Evolutionary conservation across 176 grass and related monocot species (phyloP).

Genomic region (Cocos nucifera): DNA sequence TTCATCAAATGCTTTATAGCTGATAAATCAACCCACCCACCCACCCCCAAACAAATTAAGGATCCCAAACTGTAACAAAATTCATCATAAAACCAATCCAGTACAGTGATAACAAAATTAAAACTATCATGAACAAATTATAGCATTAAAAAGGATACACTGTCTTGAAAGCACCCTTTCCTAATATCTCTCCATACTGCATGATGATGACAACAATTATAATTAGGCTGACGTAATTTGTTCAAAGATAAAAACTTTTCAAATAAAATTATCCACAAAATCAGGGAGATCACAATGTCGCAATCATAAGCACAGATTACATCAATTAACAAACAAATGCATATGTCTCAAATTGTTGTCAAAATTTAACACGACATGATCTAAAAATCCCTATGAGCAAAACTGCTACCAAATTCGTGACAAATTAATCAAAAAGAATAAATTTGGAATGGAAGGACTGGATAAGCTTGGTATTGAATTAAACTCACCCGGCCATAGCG

Average conservation of each 20-base stretch:
- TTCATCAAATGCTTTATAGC: conserved; percentile 77
- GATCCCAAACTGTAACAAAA: conserved; percentile 16
- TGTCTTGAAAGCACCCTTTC: conserved; percentile 72
- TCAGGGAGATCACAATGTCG: too few relatives aligned
- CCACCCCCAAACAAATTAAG: conserved; percentile 24
- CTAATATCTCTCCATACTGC: conserved; percentile 66
- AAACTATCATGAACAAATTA: not conserved
- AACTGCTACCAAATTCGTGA: too few relatives aligned
- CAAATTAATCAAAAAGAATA: too few relatives aligned
- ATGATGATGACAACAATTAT: not conserved
- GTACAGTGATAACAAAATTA: not conserved
- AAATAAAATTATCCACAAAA: too few relatives aligned
- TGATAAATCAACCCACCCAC: conserved; percentile 13
- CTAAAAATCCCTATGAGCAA: too few relatives aligned
- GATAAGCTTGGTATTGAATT: not conserved
- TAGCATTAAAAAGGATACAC: conserved; percentile 49
- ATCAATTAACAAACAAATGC: too few relatives aligned
- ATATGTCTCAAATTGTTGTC: too few relatives aligned
- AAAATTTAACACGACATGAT: too few relatives aligned
- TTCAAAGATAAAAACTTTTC: too few relatives aligned
- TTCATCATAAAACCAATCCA: not conserved
- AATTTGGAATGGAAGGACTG: not conserved
- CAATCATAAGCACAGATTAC: too few relatives aligned
- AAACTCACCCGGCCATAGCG: conserved; percentile 56
- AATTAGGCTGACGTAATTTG: too few relatives aligned